Evolutionary conservation across 768 basidiomycete genomes (phyloP).

Genomic region (Galerina marginata): DNA sequence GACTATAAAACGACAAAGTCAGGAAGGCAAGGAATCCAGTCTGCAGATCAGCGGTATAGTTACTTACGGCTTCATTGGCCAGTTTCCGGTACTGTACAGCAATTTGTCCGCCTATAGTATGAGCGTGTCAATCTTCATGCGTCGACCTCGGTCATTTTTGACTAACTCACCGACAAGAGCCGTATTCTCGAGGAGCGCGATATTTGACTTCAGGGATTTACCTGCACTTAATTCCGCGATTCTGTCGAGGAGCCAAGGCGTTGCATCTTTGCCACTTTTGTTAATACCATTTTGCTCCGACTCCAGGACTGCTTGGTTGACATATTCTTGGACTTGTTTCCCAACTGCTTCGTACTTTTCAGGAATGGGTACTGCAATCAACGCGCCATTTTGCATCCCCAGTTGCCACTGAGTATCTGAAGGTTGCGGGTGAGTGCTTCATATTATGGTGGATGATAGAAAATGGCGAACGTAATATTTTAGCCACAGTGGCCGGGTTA

Average conservation of each 20-base stretch:
- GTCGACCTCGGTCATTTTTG: background rate
- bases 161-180: constrained; percentile 70
- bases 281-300: constrained; percentile 82
- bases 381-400: constrained; percentile 72
- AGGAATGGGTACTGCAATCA: constrained; percentile 93
- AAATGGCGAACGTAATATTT: constrained; percentile 65
- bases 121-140: constrained; percentile 2
- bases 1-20: background rate
- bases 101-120: constrained; percentile 69
- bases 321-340: constrained; percentile 69
- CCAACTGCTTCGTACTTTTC: constrained; percentile 73
- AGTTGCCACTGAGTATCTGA: constrained; percentile 75
- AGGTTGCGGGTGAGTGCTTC: background rate
- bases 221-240: constrained; percentile 83
- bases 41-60: too few species aligned
- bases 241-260: constrained; percentile 90
- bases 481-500: constrained; percentile 70
- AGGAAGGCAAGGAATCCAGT: background rate
- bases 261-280: constrained; percentile 85
- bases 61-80: constrained; percentile 37
- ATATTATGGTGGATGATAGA: background rate
- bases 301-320: constrained; percentile 86
- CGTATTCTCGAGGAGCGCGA: constrained; percentile 90
- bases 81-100: constrained; percentile 76
- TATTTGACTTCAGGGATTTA: constrained; percentile 74